These are phyloP conservation scores for Parastagonospora avenae DNA, from an alignment of 2,329 filamentous ascomycete genomes.

Conservation along the genomic window DNA sequence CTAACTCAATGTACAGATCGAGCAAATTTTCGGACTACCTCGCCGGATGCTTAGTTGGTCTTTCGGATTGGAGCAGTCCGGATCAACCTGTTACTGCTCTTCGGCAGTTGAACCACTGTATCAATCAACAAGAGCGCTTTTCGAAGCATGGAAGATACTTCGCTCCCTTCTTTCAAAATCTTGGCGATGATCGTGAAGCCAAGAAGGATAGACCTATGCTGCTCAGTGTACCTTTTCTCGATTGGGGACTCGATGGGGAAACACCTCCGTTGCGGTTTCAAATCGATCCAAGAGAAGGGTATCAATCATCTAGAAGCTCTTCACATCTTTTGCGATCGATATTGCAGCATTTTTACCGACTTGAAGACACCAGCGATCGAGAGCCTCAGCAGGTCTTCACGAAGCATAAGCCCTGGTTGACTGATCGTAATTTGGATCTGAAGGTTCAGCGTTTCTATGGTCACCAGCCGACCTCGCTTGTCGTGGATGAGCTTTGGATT, in stretches of 20 bases:
- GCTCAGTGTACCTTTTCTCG: conserved; percentile 49
- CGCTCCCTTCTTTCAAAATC: conserved; percentile 47
- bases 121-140: conserved; percentile 49
- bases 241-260: conserved; percentile 48
- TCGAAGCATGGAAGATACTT: conserved; percentile 53
- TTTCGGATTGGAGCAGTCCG: conserved; percentile 38
- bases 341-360: conserved; percentile 50
- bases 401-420: conserved; percentile 50
- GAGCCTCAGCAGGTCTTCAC: conserved; percentile 49
- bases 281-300: conserved; percentile 49
- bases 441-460: conserved; percentile 52
- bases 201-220: conserved; percentile 40
- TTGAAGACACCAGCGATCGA: conserved; percentile 51
- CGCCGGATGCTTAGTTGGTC: conserved; percentile 37
- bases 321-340: conserved; percentile 49
- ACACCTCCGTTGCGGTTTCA: conserved; percentile 50
- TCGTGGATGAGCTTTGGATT: conserved; percentile 53
- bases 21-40: conserved; percentile 50
- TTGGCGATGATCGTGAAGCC: conserved; percentile 18
- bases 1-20: conserved; percentile 15
- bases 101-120: conserved; percentile 43
- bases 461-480: conserved; percentile 48
- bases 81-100: conserved; percentile 22
- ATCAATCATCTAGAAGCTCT: conserved; percentile 45
- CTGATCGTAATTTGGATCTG: conserved; percentile 49